Conservation (phyloP, 495 filamentous ascomycete genomes). For the Xylaria nigripes region DNA sequence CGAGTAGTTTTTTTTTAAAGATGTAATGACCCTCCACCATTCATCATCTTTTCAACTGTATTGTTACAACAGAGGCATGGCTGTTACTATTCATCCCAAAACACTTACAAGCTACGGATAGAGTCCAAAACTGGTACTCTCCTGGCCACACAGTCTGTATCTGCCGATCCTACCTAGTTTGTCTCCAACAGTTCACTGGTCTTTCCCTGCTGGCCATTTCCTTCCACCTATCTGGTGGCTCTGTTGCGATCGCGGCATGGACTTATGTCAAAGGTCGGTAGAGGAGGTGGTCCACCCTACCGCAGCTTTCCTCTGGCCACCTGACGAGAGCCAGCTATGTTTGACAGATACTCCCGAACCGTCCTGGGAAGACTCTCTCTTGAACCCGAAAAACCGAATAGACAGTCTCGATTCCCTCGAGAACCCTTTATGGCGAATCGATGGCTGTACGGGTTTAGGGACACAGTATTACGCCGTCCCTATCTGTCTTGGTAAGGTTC, state of each 20-base stretch:
- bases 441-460: constrained; percentile 43
- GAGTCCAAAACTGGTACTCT: neutral
- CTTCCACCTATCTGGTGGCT: constrained; percentile 5
- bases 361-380: constrained; percentile 32
- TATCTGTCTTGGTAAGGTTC: constrained; percentile 30
- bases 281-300: constrained; percentile 43
- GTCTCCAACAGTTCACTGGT: neutral
- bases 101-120: neutral
- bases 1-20: neutral
- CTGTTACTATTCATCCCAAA: neutral
- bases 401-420: constrained; percentile 37
- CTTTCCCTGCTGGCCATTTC: neutral
- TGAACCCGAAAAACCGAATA: constrained; percentile 46
- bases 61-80: neutral
- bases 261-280: constrained; percentile 34
- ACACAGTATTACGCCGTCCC: constrained; percentile 42
- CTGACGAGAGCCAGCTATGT: neutral
- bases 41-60: neutral
- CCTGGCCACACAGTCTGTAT: neutral
- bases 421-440: constrained; percentile 38
- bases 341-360: neutral
- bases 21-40: neutral
- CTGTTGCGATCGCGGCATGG: constrained; percentile 26
- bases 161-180: neutral
- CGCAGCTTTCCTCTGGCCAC: constrained; percentile 31